Conservation (phyloP, 2,329 filamentous ascomycete species). For the Fusarium sarcochroum region DNA sequence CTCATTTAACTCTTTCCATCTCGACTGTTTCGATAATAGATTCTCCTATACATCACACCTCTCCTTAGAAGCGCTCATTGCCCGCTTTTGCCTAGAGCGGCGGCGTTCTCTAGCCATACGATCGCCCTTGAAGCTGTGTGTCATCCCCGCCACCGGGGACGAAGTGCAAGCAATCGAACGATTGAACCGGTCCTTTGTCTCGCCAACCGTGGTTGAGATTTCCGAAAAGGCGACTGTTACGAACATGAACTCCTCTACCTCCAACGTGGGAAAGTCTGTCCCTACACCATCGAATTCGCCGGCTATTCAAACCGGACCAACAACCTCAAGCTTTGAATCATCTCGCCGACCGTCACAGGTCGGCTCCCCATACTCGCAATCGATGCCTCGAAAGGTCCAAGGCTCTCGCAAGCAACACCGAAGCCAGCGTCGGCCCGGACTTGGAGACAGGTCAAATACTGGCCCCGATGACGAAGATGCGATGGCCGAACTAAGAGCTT, state of each 20-base stretch:
- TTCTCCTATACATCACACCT: conserved; percentile 19
- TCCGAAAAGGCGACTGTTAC: neutral
- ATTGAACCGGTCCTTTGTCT: conserved; percentile 22
- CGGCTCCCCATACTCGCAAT: conserved; percentile 48
- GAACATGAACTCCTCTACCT: conserved; percentile 55
- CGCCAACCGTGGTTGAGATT: conserved; percentile 7
- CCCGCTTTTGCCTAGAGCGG: neutral
- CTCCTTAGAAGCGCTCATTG: neutral
- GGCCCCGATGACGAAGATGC: conserved; percentile 83
- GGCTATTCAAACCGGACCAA: conserved; percentile 58
- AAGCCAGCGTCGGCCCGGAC: conserved; percentile 78
- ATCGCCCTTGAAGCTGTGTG: conserved; percentile 1
- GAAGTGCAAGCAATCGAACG: conserved; percentile 16
- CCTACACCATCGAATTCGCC: conserved; percentile 59
- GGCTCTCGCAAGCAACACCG: conserved; percentile 85
- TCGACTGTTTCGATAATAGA: conserved; percentile 14
- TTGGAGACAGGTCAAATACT: conserved; percentile 53
- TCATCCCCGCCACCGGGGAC: conserved; percentile 19
- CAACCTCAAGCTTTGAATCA: conserved; percentile 64
- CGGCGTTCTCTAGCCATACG: conserved; percentile 10
- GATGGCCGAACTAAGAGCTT: conserved; percentile 81
- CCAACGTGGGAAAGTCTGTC: conserved; percentile 65
- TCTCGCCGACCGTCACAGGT: conserved; percentile 63
- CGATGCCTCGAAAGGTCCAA: conserved; percentile 81
- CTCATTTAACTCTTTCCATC: conserved; percentile 28